Conservation (phyloP, 1,284 basidiomycete genomes). For the Rhodotorula sp. region DNA sequence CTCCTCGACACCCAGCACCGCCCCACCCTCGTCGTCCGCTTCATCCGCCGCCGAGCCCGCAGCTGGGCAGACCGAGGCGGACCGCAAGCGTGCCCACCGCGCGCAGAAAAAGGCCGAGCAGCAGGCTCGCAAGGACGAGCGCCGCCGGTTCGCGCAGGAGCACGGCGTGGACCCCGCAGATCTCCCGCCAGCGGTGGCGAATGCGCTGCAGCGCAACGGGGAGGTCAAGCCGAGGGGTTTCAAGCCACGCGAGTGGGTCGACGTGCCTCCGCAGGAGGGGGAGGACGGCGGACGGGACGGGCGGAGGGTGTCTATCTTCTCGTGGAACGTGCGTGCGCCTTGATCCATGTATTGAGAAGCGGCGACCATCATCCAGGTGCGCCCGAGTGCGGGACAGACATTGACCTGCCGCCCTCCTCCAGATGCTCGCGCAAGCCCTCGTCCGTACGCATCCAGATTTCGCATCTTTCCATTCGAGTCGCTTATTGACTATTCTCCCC, state of each 20-base stretch:
- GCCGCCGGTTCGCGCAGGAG: conserved; percentile 16
- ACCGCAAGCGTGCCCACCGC: conserved; percentile 23
- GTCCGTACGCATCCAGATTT: conserved; percentile 41
- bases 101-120: conserved; percentile 33
- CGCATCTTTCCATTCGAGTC: accelerated
- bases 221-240: conserved; percentile 22
- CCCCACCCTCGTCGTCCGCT: too few species aligned
- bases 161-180: conserved; percentile 28
- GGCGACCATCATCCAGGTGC: neutral
- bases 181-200: conserved; percentile 10
- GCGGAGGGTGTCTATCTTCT: conserved; percentile 35
- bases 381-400: too few species aligned
- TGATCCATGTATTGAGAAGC: neutral
- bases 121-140: conserved; percentile 23
- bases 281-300: neutral
- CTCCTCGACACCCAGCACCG: neutral
- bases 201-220: conserved; percentile 1
- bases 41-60: neutral
- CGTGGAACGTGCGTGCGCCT: conserved; percentile 43
- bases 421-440: conserved; percentile 53
- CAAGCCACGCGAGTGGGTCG: conserved; percentile 29
- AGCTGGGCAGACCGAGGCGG: neutral
- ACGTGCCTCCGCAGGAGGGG: neutral
- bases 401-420: neutral
- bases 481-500: neutral